Base-by-base conservation (phyloP, 2,329 filamentous ascomycete genomes). In the Penicillium sp. region DNA sequence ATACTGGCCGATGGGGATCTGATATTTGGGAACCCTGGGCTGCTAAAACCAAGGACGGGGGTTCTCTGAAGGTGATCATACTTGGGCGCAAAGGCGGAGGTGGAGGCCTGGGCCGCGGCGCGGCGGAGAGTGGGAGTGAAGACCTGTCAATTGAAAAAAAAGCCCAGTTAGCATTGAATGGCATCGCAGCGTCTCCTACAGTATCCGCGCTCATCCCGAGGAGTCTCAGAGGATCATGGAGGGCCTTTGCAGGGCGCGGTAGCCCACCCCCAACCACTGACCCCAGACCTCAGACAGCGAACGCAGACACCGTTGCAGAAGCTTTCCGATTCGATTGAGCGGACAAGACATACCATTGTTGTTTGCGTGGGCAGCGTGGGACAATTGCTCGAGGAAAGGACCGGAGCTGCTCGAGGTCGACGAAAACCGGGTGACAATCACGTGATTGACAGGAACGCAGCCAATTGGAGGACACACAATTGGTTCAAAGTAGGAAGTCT, bases 1-100 rank as follows among this genome's bases (percentile, higher is more conserved):
- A 10, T 35, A 20, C 8, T 5, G 25, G 47, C n/a, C n/a, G 28
- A 3, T 22, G 47, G n/a, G 2, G 11, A 49, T 49, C 47, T n/a
- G 11, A 35, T 38, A 39, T 52, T 8, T 22, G 20, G n/a, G 35
- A 35, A 52, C 22, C 37, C 25, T 38, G 5, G 35, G 14, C 20
- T 49, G 49, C 34, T 38, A 20, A 25, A 35, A 35, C 17, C 52
- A 42, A 35, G 41, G n/a, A 55, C 17, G 6, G 28, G 52, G 52
- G 22, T 22, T 57, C 48, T 39, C 31, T 31, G 31, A 53, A 58
- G 66, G 62, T 31, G 37, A 50, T 69, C 76, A 74, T 80, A 88
- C 84, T 84, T 81, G 62, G 85, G 85, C 57, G 82, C 84, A 71
- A 83, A 86, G 58, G 81, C 82, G 72, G 83, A 85, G 75, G 79